A percentile compares a stretch with the other conserved stretches of the same genome.
These are phyloP conservation scores for Penicillium turbatum DNA, from an alignment of 495 filamentous ascomycete genomes.

Conservation along the genomic window DNA sequence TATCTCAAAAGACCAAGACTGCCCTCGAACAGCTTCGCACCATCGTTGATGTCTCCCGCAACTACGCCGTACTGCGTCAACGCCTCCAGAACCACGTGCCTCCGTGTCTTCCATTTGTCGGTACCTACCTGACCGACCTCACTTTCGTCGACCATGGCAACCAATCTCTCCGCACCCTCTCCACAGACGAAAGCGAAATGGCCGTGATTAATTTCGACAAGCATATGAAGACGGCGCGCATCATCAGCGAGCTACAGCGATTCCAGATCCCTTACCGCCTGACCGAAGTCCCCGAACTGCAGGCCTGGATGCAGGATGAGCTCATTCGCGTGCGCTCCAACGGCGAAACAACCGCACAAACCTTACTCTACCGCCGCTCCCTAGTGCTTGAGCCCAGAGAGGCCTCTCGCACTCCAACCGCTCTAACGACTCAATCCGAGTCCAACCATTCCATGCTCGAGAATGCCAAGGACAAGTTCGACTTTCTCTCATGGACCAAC, in stretches of 20 bases:
- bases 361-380: constrained; percentile 72
- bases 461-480: constrained; percentile 52
- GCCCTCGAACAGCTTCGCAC: constrained; percentile 70
- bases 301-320: constrained; percentile 88
- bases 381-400: constrained; percentile 84
- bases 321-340: constrained; percentile 74
- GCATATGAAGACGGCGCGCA: constrained; percentile 86
- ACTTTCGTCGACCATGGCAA: constrained; percentile 86
- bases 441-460: constrained; percentile 50
- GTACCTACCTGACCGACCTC: constrained; percentile 86
- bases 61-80: constrained; percentile 85
- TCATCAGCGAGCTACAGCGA: constrained; percentile 91
- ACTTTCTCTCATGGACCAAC: constrained; percentile 53
- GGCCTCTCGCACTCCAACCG: constrained; percentile 17
- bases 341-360: constrained; percentile 74
- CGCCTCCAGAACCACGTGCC: constrained; percentile 84
- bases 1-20: constrained; percentile 80
- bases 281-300: constrained; percentile 78
- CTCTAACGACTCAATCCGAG: constrained; percentile 26
- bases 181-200: constrained; percentile 54
- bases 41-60: constrained; percentile 83
- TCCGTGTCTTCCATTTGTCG: constrained; percentile 94
- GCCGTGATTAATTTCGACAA: constrained; percentile 98
- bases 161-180: constrained; percentile 53
- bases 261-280: constrained; percentile 96